phyloP scores from a whole-genome alignment of 805 yeast genomes.

The Candida coquimbonensis region DNA sequence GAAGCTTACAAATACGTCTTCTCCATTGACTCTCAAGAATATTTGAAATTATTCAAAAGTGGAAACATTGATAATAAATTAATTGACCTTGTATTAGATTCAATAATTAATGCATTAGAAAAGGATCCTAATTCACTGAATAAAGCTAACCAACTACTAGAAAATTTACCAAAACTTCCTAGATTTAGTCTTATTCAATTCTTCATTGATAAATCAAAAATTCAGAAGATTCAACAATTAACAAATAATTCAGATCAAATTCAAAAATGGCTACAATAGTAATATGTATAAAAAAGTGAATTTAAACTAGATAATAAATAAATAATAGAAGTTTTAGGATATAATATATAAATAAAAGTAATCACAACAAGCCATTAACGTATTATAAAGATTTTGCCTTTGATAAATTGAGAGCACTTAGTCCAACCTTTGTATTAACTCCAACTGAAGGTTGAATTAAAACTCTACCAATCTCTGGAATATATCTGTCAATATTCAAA shows the following conservation, averaged over 20 bases:
- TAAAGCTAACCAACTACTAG: conserved; percentile 6
- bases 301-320: too few species aligned
- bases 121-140: neutral
- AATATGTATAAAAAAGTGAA: too few species aligned
- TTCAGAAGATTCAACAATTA: conserved; percentile 1
- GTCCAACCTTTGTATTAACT: conserved; percentile 13
- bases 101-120: conserved; percentile 18
- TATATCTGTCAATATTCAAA: conserved; percentile 32
- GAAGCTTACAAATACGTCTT: conserved; percentile 34
- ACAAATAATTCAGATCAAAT: neutral
- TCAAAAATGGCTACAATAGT: too few species aligned
- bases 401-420: conserved; percentile 13
- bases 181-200: conserved; percentile 18
- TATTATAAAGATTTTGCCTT: conserved; percentile 7
- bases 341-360: neutral
- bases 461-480: conserved; percentile 30
- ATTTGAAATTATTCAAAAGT: conserved; percentile 27
- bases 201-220: conserved; percentile 12
- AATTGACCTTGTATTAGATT: conserved; percentile 40
- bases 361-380: neutral
- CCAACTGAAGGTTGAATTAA: conserved; percentile 39
- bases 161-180: conserved; percentile 11
- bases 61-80: conserved; percentile 46
- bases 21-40: conserved; percentile 18
- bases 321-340: neutral